Evolutionary conservation across 2,329 filamentous ascomycete species (phyloP), one percentile per base, ranked within the genome.

Genomic region (Trichoderma pleuroti): DNA sequence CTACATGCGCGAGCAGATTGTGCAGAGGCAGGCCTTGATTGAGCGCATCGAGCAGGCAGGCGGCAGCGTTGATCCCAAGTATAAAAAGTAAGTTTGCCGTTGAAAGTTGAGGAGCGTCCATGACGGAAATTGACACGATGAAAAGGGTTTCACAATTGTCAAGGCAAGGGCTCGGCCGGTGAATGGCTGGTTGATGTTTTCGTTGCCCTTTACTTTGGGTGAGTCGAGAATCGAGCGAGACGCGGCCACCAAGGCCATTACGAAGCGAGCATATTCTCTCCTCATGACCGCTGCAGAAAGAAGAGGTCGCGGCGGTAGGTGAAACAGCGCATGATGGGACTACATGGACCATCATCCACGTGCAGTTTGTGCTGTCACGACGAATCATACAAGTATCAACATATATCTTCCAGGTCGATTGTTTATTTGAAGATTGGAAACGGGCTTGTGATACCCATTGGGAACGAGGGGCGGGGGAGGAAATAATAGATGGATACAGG

Each of bases 1-100:
- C 16, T 91, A 86, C 73, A 90, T 92, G 77, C 84, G 84, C 54
- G 81, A 88, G 72, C 84, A 90, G 77, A 80, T 93, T 10, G 82
- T 84, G 61, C 86, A 88, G 77, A 84, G 91, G 21, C 84, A 87
- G 68, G 80, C 83, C 28, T 80, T 93, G 70, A 83, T 92, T 67
- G 81, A 84, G 30, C 82, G 86, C 72, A 85, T 91, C 52, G 88
- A 92, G 75, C 84, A 83, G 61, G 82, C 84, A 16, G 89, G 90
- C 16, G 88, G 88, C 1, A 81, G 82, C 3, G 86, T 92, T 2
- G 82, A 84, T 32, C 80, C 85, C 66, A 79, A 83, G 69, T 70
- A 82, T 56, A 85, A 81, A 76, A 81, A 78, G 84, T 84, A 75
- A 76, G 80, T 75, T n/a, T 1, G 7, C 30, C 14, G 6, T 16